These are phyloP conservation scores for Diplodia sapinea DNA, from an alignment of 2,329 filamentous ascomycete species.

Conservation along the genomic window DNA sequence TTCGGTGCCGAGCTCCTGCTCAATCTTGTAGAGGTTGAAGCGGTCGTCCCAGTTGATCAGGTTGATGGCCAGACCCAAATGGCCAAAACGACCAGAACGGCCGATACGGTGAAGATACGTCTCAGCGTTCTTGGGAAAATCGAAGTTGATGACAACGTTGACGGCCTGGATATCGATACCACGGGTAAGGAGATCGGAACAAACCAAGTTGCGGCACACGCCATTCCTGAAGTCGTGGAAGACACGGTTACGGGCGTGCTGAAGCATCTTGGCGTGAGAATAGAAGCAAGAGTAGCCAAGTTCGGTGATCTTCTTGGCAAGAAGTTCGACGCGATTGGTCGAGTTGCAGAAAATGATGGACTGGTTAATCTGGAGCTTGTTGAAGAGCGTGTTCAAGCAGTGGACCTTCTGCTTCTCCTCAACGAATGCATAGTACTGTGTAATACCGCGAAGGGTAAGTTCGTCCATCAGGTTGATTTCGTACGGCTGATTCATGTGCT, in stretches of 20 bases:
- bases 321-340: conserved; percentile 93
- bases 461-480: conserved; percentile 99
- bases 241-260: conserved; percentile 94
- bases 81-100: conserved; percentile 94
- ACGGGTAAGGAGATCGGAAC: conserved; percentile 94
- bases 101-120: conserved; percentile 98
- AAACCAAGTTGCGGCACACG: conserved; percentile 96
- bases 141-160: conserved; percentile 99
- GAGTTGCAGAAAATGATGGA: conserved; percentile 99
- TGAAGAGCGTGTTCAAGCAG: conserved; percentile 98
- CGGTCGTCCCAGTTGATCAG: conserved; percentile 99
- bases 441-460: conserved; percentile 95
- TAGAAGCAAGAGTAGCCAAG: conserved; percentile 99
- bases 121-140: conserved; percentile 99
- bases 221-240: conserved; percentile 99
- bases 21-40: conserved; percentile 98
- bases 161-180: conserved; percentile 99
- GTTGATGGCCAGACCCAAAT: conserved; percentile 97
- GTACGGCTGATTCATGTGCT: conserved; percentile 94
- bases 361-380: conserved; percentile 98
- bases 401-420: conserved; percentile 99
- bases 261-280: conserved; percentile 97
- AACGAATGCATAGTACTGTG: conserved; percentile 98
- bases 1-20: conserved; percentile 95
- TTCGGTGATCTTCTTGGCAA: conserved; percentile 99